Evolutionary conservation across 2,329 filamentous ascomycete species (phyloP), one percentile per base, ranked within the genome.

Genomic region (Akanthomyces lecanii): DNA sequence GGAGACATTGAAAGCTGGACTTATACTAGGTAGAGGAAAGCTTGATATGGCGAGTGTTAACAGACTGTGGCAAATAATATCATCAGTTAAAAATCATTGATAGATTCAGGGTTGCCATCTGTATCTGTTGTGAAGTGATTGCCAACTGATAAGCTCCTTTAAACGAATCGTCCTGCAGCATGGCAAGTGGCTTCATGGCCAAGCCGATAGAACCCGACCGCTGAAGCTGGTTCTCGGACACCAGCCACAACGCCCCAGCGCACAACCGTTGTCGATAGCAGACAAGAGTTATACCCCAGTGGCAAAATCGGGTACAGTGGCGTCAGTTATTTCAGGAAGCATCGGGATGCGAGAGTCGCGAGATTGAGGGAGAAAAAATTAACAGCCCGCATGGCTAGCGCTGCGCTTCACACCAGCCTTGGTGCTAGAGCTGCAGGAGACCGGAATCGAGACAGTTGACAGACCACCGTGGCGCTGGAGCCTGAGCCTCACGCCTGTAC

Each of bases 151-250:
- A 45, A 12, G 12, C 14, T 25, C 7, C 5, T 8, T 25, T 10
- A n/a, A n/a, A n/a, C 28, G 16, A 18, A 0, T 52, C 5, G 14
- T 42, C 36, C 33, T 14, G 21, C 14, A 30, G 28, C 28, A 6
- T 30, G 4, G 28, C 28, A 30, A 30, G 21, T 28, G n/a, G 33
- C n/a, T 52, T 21, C 10, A 14, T 40, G 36, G 4, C 4, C 47
- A 44, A 60, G 48, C 57, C 57, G 57, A 60, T 33, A 52, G 47
- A 60, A 60, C 57, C 57, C 57, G 57, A 60, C 23, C 44, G 25
- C 14, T 48, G 36, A 60, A 52, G 30, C 28, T 30, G 6, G 4
- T 30, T 18, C 40, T 36, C 30, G 4, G n/a, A 2, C 42, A 14
- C 21, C 42, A 57, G 54, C 54, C 44, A 25, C 28, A 36, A 7